Base-by-base conservation (phyloP, 345 rosid genomes). In the Citrus inodora region DNA sequence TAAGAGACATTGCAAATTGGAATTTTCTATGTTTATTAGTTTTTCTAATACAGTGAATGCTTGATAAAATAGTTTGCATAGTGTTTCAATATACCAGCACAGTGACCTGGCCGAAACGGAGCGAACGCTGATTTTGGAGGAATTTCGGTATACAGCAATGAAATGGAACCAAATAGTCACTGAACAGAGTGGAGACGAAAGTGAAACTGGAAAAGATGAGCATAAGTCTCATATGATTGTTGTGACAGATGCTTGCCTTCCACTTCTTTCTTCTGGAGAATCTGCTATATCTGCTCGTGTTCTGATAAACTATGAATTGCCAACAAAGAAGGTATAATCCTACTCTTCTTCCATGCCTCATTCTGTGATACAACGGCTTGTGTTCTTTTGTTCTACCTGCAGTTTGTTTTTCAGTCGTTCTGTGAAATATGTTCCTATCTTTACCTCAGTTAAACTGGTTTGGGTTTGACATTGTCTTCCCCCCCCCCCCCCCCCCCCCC, bases 181-280 rank as follows among this genome's bases (percentile, higher is more conserved):
- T 10, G 84, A 73, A 35, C 87, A 86, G 77, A 82, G 61, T 46
- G 86, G 78, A 56, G 88, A 85, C 24, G 86, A 80, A 51, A 60
- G 78, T 78, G 91, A 82, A 72, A 73, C 40, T 4, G 86, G 71
- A 61, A 78, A 85, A 70, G 87, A 83, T 30, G 91, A 87, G 60
- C 83, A 75, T 38, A 90, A 88, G 80, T 92, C 98, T 35, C 86
- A 81, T 81, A 75, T 93, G 86, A 85, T 92, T 35, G 92, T 95
- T 30, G 91, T 89, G 16, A 93, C 97, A 0, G 98, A 93, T 84
- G 88, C 90, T 73, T 95, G 97, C 83, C 97, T 93, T 82, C 97
- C 94, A 0, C 78, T 91, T 33, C 71, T 88, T 81, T 77, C 92
- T 74, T 85, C 91, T 1, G 93, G 98, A 32, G 96, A 95, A 73